A percentile compares a stretch with the other conserved stretches of the same genome.
Conservation (phyloP, 169 alveolate species). For the Toxoplasma gondii region DNA sequence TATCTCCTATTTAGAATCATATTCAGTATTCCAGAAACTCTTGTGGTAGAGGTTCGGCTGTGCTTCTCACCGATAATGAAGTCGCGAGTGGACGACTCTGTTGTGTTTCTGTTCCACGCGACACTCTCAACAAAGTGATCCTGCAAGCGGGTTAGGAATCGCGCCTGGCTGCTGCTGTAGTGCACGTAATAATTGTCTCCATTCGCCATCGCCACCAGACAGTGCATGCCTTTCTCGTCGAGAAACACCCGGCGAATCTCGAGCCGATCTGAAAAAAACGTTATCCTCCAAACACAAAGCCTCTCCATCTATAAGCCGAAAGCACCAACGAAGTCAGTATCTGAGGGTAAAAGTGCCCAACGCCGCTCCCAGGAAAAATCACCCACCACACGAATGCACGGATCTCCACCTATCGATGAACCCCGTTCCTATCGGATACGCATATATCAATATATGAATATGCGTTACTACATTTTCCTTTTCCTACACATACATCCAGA, state of each 20-base stretch:
- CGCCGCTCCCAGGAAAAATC: no score
- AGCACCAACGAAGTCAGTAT: not conserved
- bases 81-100: conserved; percentile 9
- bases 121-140: conserved; percentile 28
- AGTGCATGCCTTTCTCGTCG: conserved; percentile 26
- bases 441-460: no score
- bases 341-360: not conserved
- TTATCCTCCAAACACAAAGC: not conserved
- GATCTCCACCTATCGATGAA: no score
- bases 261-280: conserved; percentile 23
- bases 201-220: conserved; percentile 51
- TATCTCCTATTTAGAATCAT: no score
- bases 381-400: no score
- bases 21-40: no score
- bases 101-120: not conserved
- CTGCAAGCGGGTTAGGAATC: conserved; percentile 7
- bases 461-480: no score
- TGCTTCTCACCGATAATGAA: not conserved
- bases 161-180: conserved; percentile 19
- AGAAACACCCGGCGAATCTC: conserved; percentile 54
- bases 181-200: conserved; percentile 46
- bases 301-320: not conserved
- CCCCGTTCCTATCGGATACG: no score
- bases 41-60: no score
- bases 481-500: no score